Evolutionary conservation across 768 basidiomycete species (phyloP).

Genomic region (Saitozyma podzolica): DNA sequence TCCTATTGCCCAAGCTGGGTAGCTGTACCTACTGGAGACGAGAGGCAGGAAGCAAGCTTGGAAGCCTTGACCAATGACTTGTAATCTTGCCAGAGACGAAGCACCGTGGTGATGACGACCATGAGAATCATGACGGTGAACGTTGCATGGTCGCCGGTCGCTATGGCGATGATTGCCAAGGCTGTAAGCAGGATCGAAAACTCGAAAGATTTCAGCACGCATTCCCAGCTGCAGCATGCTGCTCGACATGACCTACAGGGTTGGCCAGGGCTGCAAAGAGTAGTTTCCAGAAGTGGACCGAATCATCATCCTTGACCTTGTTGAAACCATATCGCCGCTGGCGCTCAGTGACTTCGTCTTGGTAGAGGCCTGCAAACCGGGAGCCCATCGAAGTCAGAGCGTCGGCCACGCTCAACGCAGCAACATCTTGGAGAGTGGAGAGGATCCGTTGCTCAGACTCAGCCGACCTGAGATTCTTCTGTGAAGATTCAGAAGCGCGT

Average conservation of each 20-base stretch:
- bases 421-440: background rate
- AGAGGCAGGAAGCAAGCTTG: background rate
- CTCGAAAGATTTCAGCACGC: background rate
- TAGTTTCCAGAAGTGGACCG: background rate
- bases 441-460: background rate
- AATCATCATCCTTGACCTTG: background rate
- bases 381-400: background rate
- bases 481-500: background rate
- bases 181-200: background rate
- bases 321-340: background rate
- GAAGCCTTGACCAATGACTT: background rate
- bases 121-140: background rate
- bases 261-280: background rate
- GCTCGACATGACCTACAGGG: background rate
- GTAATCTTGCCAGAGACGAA: background rate
- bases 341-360: background rate
- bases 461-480: background rate
- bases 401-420: background rate
- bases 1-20: too few relatives aligned
- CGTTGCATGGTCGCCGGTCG: background rate
- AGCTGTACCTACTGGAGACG: background rate
- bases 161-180: background rate
- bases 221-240: background rate
- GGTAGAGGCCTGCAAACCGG: background rate
- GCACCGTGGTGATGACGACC: background rate